Evolutionary conservation across 23 red algal genomes (phyloP).

Genomic region (Cyanidioschyzon merolae): DNA sequence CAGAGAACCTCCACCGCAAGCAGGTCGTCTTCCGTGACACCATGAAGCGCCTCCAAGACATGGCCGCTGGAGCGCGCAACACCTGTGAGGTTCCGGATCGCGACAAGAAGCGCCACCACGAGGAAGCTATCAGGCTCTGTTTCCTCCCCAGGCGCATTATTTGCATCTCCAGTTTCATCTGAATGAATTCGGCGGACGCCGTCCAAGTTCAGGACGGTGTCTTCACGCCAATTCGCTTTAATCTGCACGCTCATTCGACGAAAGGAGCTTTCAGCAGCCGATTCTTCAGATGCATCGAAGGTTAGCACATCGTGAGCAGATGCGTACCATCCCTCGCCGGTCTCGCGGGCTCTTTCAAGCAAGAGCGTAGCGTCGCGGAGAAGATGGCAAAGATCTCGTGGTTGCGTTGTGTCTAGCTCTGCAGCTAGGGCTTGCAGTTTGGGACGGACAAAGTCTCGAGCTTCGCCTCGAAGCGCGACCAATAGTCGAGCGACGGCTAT

Average conservation of each 20-base stretch:
- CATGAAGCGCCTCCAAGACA: not conserved
- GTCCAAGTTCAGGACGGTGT: slow-evolving; percentile 5
- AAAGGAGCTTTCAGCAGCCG: not conserved
- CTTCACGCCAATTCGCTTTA: not conserved
- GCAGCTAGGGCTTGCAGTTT: not conserved
- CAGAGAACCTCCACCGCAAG: slow-evolving; percentile 2
- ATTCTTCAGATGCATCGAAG: not conserved
- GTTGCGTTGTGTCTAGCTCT: not conserved
- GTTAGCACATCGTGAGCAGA: not conserved
- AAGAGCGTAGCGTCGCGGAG: not conserved
- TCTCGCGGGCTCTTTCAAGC: not conserved
- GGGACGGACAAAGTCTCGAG: not conserved
- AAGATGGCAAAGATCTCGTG: not conserved
- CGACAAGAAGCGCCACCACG: not conserved
- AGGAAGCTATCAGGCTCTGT: not conserved
- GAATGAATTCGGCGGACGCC: not conserved
- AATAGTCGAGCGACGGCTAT: not conserved
- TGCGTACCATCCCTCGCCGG: slow-evolving; percentile 9
- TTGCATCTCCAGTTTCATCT: not conserved
- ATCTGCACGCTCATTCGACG: slow-evolving; percentile 6
- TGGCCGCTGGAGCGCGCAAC: not conserved
- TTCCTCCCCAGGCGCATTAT: not conserved
- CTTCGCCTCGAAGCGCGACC: not conserved
- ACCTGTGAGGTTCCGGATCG: not conserved
- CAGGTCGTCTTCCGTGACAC: not conserved